Evolutionary conservation across 202 grass and related monocot species (phyloP).

Genomic region (Schoenoplectus tabernaemontani): DNA sequence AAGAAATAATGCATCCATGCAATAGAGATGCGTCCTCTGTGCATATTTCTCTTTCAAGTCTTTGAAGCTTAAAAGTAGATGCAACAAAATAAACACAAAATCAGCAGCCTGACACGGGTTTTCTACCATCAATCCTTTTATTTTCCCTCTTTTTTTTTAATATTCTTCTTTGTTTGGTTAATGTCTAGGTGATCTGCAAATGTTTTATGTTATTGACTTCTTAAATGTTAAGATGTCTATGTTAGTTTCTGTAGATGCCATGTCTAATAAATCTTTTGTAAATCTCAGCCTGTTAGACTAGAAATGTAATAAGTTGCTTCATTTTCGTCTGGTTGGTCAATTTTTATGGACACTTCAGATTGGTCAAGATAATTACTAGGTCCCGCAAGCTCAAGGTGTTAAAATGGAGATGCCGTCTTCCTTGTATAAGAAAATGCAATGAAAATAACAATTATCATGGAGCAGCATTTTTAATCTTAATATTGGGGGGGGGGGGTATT

Average conservation of each 20-base stretch:
- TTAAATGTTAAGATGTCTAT: conserved; percentile 27
- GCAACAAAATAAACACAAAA: conserved; percentile 18
- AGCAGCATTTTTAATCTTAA: neutral
- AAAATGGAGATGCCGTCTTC: neutral
- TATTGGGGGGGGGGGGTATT: no score
- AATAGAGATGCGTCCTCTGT: conserved; percentile 35
- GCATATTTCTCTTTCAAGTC: conserved; percentile 1
- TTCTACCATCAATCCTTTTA: neutral
- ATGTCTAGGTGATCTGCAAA: conserved; percentile 23
- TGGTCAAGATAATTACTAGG: neutral
- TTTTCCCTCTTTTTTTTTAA: neutral
- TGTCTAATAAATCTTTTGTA: conserved; percentile 26
- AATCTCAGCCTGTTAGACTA: conserved; percentile 25
- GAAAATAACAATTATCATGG: neutral
- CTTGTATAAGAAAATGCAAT: neutral
- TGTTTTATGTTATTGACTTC: conserved; percentile 2
- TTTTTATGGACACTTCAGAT: neutral
- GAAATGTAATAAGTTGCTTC: conserved; percentile 25
- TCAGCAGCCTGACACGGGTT: conserved; percentile 7
- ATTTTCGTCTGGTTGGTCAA: neutral
- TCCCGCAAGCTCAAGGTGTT: neutral
- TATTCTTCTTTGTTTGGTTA: conserved; percentile 17
- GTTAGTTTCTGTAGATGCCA: conserved; percentile 21
- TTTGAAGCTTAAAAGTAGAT: conserved; percentile 39
- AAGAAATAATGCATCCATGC: conserved; percentile 61